Evolutionary conservation across 768 basidiomycete species (phyloP), one percentile per base, ranked within the genome.

Genomic region (Tephrocybe rancida): DNA sequence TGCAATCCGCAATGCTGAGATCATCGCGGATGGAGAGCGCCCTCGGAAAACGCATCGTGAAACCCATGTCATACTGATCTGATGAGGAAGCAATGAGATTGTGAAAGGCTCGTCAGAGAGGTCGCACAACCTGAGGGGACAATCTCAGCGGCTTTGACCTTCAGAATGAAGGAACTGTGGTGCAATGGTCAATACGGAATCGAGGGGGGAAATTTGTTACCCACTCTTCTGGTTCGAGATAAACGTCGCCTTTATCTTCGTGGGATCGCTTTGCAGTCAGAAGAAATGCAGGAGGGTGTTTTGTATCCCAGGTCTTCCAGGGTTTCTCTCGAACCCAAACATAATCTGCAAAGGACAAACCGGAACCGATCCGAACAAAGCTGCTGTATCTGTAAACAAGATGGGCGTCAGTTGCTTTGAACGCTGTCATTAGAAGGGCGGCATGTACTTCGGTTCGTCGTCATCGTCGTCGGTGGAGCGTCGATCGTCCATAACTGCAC

Each of bases 11-110:
- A 37, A 84, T 73, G 29, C 67, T 79, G 18, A 92, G 76, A 61
- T 97, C 94, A 45, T 91, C 90, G 21, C 92, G 83, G 55, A 95
- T 92, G 2, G 70, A 65, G 42, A 92, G 62, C 14, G 91, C 93
- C 52, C 95, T 83, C 41, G 97, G 96, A 65, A 99, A 99, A 19
- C 97, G 87, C 85, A 99, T 88, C 0, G 96, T 98, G 57, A 87
- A 84, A 3, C 87, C 89, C 58, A 94, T 67, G 48, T 89, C 88
- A 61, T 92, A 98, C 60, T 86, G 86, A 59, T 93, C 95, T 86
- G 37, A 13, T n/a, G 34, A 29, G 14, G 55, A 56, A 60, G 44
- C 47, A 43, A 59, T 58, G 39, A 38, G 34, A 50, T 27, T 38
- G 8, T 3, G 46, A 24, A n/a, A 25, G 18, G 18, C 25, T 16